Evolutionary conservation across 2,329 filamentous ascomycete species (phyloP).

Genomic region (Leptographium procerum): DNA sequence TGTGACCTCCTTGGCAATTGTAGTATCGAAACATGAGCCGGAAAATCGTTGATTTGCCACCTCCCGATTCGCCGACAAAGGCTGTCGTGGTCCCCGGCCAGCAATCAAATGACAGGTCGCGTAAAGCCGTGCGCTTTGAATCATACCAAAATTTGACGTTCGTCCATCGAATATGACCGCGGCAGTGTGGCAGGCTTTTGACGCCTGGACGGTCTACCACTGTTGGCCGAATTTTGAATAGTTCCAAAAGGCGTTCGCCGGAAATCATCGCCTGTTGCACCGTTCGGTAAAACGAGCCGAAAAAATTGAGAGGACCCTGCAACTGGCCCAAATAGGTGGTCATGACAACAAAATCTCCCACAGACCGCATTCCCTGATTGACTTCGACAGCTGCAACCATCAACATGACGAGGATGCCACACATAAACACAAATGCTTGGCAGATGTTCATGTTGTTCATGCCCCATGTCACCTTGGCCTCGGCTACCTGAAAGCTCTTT

Average conservation of each 20-base stretch:
- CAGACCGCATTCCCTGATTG: constrained; percentile 48
- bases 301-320: constrained; percentile 73
- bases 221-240: constrained; percentile 92
- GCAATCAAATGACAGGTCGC: constrained; percentile 76
- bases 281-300: constrained; percentile 89
- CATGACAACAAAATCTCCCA: constrained; percentile 62
- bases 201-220: constrained; percentile 69
- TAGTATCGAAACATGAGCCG: constrained; percentile 95
- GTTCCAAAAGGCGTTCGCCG: constrained; percentile 82
- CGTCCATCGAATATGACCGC: constrained; percentile 76
- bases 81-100: constrained; percentile 86
- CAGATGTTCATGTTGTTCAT: constrained; percentile 72
- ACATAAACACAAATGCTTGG: constrained; percentile 70
- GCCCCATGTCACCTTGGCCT: constrained; percentile 65
- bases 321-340: constrained; percentile 71
- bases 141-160: constrained; percentile 90
- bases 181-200: constrained; percentile 51
- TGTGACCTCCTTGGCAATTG: constrained; percentile 68
- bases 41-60: constrained; percentile 94
- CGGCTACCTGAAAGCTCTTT: constrained; percentile 57
- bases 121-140: constrained; percentile 69
- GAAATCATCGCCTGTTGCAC: constrained; percentile 98
- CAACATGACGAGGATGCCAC: constrained; percentile 60
- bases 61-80: constrained; percentile 90
- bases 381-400: constrained; percentile 71